phyloP scores from a whole-genome alignment of 1,139 yeast genomes.

The Yamadazyma diddensiae region DNA sequence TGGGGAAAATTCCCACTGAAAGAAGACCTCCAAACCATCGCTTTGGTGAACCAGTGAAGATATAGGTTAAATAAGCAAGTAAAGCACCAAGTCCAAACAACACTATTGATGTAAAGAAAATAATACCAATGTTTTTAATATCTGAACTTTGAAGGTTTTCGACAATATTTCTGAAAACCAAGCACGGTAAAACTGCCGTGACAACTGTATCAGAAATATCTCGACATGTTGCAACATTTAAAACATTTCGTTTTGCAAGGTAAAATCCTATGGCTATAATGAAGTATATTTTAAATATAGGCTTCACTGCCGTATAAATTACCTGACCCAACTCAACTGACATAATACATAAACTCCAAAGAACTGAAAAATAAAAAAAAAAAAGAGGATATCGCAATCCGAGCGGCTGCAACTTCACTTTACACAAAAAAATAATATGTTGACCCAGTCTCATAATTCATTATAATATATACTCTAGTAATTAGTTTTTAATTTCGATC shows the following conservation, averaged over 20 bases:
- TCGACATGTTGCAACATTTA: conserved; percentile 70
- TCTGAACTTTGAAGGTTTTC: conserved; percentile 66
- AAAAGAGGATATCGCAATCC: too few relatives aligned
- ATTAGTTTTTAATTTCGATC: too few relatives aligned
- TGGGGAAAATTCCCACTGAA: conserved; percentile 62
- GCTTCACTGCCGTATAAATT: conserved; percentile 79
- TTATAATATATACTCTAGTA: too few relatives aligned
- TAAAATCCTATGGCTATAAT: conserved; percentile 68
- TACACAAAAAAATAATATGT: too few relatives aligned
- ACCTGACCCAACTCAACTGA: conserved; percentile 53
- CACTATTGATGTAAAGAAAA: conserved; percentile 53
- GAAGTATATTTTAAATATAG: conserved; percentile 80
- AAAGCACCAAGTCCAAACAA: conserved; percentile 39
- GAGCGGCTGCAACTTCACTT: too few relatives aligned
- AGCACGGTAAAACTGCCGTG: conserved; percentile 71
- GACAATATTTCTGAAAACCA: conserved; percentile 76
- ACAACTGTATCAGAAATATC: conserved; percentile 73
- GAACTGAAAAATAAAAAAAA: too few relatives aligned
- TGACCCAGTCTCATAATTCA: too few relatives aligned
- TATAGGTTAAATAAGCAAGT: conserved; percentile 31
- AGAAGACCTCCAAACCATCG: conserved; percentile 79
- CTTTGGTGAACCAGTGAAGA: conserved; percentile 54
- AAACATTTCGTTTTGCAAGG: conserved; percentile 62
- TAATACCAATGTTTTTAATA: conserved; percentile 72
- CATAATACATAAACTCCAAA: too few relatives aligned